Evolutionary conservation across 2,329 filamentous ascomycete species (phyloP).

Genomic region (Xylaria hypoxylon): DNA sequence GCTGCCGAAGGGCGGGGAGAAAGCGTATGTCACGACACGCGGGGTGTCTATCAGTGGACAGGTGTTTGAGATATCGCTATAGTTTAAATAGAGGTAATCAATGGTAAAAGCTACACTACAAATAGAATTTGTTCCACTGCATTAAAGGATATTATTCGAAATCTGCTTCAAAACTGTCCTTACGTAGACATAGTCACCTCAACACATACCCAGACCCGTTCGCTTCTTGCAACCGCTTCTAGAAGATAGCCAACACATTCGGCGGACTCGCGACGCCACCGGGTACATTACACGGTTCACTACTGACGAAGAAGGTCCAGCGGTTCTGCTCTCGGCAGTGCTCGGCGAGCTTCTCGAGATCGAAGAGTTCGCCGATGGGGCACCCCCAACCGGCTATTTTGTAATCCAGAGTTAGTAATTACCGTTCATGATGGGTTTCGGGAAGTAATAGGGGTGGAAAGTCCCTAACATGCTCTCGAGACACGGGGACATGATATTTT

Average conservation of each 20-base stretch:
- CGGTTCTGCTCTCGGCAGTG: constrained; percentile 53
- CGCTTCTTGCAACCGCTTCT: not conserved
- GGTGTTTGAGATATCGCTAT: constrained; percentile 8
- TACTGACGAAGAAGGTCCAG: constrained; percentile 61
- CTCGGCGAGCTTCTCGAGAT: constrained; percentile 58
- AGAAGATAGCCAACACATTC: constrained; percentile 55
- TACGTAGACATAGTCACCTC: not conserved
- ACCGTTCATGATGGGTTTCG: too few relatives aligned
- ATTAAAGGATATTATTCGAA: too few relatives aligned
- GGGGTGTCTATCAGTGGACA: not conserved
- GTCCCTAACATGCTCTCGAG: too few relatives aligned
- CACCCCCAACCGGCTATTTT: constrained; percentile 58
- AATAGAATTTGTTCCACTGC: not conserved
- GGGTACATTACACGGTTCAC: constrained; percentile 60
- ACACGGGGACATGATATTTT: too few relatives aligned
- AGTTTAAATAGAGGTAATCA: not conserved
- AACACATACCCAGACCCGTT: not conserved
- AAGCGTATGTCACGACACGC: constrained; percentile 10
- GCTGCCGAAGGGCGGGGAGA: constrained; percentile 1
- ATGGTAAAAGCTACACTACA: not conserved
- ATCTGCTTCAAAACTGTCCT: too few relatives aligned
- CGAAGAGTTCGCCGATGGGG: constrained; percentile 63
- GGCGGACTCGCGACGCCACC: constrained; percentile 55
- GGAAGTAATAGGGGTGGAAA: too few relatives aligned
- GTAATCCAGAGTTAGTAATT: too few relatives aligned